phyloP scores from a whole-genome alignment of 2,329 filamentous ascomycete genomes.

The Incumbomyces lentus region DNA sequence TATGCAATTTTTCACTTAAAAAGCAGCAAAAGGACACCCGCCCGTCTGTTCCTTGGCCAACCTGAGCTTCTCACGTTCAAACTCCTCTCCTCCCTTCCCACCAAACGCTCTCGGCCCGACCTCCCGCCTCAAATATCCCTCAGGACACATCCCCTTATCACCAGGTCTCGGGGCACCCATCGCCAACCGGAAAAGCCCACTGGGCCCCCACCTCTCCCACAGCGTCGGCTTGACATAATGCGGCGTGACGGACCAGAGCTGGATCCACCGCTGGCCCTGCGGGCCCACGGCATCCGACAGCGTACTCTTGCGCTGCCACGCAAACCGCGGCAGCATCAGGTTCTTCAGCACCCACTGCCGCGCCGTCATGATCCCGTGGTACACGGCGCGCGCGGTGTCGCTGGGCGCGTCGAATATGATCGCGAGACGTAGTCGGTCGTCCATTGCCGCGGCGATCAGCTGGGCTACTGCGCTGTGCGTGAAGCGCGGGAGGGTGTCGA shows the following conservation, averaged over 20 bases:
- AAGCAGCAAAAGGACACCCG: conserved; percentile 41
- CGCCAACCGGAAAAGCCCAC: conserved; percentile 39
- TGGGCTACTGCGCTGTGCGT: conserved; percentile 40
- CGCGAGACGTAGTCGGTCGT: conserved; percentile 51
- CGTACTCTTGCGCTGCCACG: conserved; percentile 26
- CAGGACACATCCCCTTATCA: conserved; percentile 34
- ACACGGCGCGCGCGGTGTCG: conserved; percentile 25
- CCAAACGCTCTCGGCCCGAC: conserved; percentile 50
- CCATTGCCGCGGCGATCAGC: conserved; percentile 51
- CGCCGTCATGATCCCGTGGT: conserved; percentile 39
- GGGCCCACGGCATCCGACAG: conserved; percentile 40
- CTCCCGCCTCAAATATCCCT: conserved; percentile 44
- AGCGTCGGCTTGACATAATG: conserved; percentile 53
- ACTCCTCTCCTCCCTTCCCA: conserved; percentile 43
- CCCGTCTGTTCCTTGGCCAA: conserved; percentile 30
- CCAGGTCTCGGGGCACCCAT: conserved; percentile 40
- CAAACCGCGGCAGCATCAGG: conserved; percentile 47
- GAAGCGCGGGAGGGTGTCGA: conserved; percentile 43
- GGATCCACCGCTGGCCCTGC: conserved; percentile 43
- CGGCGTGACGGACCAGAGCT: conserved; percentile 50
- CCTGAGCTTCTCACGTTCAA: conserved; percentile 31
- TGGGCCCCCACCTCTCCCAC: conserved; percentile 53
- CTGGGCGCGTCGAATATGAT: conserved; percentile 48
- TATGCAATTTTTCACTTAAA: no score
- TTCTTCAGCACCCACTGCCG: conserved; percentile 50